Percentiles rank a stretch among this genome's conserved stretches.
Evolutionary conservation across 2,329 filamentous ascomycete genomes (phyloP).

Genomic region (Volutella citrinella): DNA sequence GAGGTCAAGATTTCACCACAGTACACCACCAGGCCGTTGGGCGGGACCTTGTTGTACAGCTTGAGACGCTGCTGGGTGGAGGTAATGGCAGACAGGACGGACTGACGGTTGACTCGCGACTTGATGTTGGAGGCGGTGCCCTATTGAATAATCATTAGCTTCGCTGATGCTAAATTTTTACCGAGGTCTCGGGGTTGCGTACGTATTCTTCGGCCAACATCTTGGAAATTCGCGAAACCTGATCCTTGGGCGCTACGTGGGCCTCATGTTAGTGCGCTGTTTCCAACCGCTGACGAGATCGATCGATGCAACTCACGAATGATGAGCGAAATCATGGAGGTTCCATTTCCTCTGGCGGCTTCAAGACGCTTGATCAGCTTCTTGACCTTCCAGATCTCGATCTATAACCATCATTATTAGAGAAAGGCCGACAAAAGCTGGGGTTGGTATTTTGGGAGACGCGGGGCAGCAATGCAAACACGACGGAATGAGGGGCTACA

Average conservation of each 20-base stretch:
- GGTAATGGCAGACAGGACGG: constrained; percentile 95
- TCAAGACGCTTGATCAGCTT: constrained; percentile 99
- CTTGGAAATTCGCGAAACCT: constrained; percentile 92
- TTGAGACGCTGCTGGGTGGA: constrained; percentile 99
- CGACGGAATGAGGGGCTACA: constrained; percentile 20
- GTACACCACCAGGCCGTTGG: constrained; percentile 96
- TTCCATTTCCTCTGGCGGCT: constrained; percentile 95
- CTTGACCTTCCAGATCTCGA: constrained; percentile 95
- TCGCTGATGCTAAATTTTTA: no score
- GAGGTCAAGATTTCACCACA: constrained; percentile 99
- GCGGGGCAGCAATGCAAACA: constrained; percentile 28
- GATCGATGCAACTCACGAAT: constrained; percentile 66
- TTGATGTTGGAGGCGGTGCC: constrained; percentile 99
- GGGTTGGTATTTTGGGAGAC: constrained; percentile 10
- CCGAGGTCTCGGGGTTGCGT: no score
- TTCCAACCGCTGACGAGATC: constrained; percentile 8
- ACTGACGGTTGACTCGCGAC: constrained; percentile 97
- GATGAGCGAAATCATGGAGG: constrained; percentile 98
- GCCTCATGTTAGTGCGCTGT: constrained; percentile 23
- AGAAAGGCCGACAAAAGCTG: no score
- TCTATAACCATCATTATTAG: no score
- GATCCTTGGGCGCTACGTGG: constrained; percentile 84
- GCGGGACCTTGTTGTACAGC: constrained; percentile 97
- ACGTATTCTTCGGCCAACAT: constrained; percentile 99
- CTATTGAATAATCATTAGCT: constrained; percentile 42